Conservation (phyloP, 768 basidiomycete genomes). For the Naematelia encephala region DNA sequence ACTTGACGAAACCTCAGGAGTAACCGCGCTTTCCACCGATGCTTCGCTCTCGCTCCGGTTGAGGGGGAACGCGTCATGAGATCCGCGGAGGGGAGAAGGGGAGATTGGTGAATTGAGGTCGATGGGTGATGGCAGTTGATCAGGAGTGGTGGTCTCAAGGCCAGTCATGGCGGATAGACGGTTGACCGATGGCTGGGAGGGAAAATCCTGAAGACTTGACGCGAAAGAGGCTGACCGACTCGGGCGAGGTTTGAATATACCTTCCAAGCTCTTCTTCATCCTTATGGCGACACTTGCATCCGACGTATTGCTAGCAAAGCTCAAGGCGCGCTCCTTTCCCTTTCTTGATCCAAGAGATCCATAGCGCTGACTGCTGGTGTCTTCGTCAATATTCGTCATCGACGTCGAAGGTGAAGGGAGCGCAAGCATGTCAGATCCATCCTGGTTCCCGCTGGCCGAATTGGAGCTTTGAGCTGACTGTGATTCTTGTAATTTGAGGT, state of each 20-base stretch:
- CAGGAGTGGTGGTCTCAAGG: neutral
- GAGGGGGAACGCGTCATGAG: neutral
- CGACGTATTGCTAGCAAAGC: conserved; percentile 25
- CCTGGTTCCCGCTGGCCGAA: neutral
- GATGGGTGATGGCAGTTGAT: neutral
- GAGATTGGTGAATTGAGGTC: conserved; percentile 3
- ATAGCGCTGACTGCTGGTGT: conserved; percentile 2
- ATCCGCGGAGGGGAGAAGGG: neutral
- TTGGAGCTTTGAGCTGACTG: conserved; percentile 17
- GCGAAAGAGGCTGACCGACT: conserved; percentile 6
- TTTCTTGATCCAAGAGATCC: conserved; percentile 22
- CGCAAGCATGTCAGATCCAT: conserved; percentile 10
- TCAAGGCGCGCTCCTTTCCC: conserved; percentile 40
- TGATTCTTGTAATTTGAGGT: conserved; percentile 26
- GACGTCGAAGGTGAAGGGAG: conserved; percentile 1
- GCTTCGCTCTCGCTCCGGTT: neutral
- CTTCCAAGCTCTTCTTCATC: conserved; percentile 31
- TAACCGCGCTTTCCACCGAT: neutral
- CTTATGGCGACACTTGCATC: conserved; percentile 18
- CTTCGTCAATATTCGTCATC: conserved; percentile 9
- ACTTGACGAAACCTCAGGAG: conserved; percentile 1
- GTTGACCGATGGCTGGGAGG: neutral
- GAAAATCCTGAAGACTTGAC: neutral
- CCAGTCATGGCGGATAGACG: neutral
- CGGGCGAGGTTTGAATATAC: conserved; percentile 13